Evolutionary conservation across 2,329 filamentous ascomycete species (phyloP).

Genomic region (Fusarium transvaalense): DNA sequence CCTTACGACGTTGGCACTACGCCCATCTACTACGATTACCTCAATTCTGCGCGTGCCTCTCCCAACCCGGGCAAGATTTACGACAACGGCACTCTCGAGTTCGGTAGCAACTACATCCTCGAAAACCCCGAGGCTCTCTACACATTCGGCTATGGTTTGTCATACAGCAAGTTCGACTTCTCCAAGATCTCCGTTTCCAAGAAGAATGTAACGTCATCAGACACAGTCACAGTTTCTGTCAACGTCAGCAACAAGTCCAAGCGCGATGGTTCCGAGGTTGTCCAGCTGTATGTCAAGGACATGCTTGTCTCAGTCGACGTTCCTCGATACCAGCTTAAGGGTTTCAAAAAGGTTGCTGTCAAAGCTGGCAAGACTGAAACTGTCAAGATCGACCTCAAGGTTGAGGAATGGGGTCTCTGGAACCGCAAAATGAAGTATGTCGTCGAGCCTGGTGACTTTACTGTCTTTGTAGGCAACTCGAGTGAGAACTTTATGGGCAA

Average conservation of each 20-base stretch:
- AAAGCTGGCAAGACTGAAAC: slow-evolving; percentile 69
- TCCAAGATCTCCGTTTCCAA: slow-evolving; percentile 64
- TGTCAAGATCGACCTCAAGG: slow-evolving; percentile 64
- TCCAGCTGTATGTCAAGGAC: slow-evolving; percentile 76
- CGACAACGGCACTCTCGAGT: slow-evolving; percentile 71
- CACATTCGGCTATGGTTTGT: slow-evolving; percentile 74
- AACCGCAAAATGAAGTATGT: slow-evolving; percentile 77
- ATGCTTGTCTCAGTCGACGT: slow-evolving; percentile 71
- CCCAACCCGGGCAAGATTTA: slow-evolving; percentile 66
- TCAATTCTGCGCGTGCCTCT: slow-evolving; percentile 71
- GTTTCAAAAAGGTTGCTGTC: slow-evolving; percentile 74
- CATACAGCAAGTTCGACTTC: slow-evolving; percentile 74
- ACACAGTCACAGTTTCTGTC: slow-evolving; percentile 70
- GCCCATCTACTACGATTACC: slow-evolving; percentile 78
- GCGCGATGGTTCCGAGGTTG: slow-evolving; percentile 73
- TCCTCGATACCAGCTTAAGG: slow-evolving; percentile 73
- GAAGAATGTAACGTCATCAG: slow-evolving; percentile 59
- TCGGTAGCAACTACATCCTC: slow-evolving; percentile 75
- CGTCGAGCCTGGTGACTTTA: slow-evolving; percentile 78
- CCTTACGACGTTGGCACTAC: slow-evolving; percentile 75
- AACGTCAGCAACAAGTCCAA: slow-evolving; percentile 71
- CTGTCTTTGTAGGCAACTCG: slow-evolving; percentile 70
- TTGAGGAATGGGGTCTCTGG: slow-evolving; percentile 69
- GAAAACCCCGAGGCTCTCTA: slow-evolving; percentile 71
- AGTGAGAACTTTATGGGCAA: slow-evolving; percentile 69